phyloP scores from a whole-genome alignment of 2,329 filamentous ascomycete species.

The Onygena corvina region DNA sequence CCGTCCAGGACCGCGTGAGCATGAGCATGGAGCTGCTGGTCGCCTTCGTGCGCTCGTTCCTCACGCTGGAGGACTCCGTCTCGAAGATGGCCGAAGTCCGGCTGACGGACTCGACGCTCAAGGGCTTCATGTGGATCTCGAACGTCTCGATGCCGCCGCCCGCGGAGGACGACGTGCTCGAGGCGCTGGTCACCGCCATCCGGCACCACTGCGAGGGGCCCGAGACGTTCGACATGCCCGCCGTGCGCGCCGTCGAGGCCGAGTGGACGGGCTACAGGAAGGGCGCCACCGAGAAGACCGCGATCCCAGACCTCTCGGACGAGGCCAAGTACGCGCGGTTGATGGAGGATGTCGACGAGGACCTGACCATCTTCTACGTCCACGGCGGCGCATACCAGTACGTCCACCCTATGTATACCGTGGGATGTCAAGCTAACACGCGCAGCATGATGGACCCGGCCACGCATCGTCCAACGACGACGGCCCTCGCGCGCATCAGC shows the following conservation, averaged over 20 bases:
- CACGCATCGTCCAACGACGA: constrained; percentile 29
- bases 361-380: constrained; percentile 36
- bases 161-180: constrained; percentile 36
- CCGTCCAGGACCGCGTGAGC: constrained; percentile 64
- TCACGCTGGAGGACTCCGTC: constrained; percentile 43
- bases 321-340: constrained; percentile 32
- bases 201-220: constrained; percentile 28
- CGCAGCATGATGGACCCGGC: constrained; percentile 35
- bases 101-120: constrained; percentile 53
- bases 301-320: constrained; percentile 33
- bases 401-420: constrained; percentile 13
- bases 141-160: constrained; percentile 54
- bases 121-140: constrained; percentile 71
- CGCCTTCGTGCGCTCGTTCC: constrained; percentile 55
- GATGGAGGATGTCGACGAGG: constrained; percentile 29
- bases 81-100: constrained; percentile 52
- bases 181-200: constrained; percentile 30
- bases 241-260: constrained; percentile 29
- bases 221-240: constrained; percentile 31
- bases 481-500: constrained; percentile 32
- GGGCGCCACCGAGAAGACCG: constrained; percentile 28
- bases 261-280: constrained; percentile 37
- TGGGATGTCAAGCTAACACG: background rate
- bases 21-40: constrained; percentile 62
- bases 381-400: constrained; percentile 39